Evolutionary conservation across 192 early-diverging fungal genomes (phyloP).

Genomic region (Entomortierella beljakovae): DNA sequence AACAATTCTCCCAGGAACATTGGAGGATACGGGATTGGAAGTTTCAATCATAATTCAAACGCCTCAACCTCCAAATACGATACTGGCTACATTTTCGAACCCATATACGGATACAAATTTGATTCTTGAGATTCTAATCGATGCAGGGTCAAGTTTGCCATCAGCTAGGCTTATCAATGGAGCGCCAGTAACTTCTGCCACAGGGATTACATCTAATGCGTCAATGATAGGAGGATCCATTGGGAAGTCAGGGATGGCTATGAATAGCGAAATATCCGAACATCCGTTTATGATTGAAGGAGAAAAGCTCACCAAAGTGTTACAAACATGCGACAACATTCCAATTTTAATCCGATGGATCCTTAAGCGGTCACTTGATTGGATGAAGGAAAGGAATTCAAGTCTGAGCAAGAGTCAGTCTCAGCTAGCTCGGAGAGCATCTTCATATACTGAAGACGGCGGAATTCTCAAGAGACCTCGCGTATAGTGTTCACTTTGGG

Average conservation of each 20-base stretch:
- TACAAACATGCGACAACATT: slow-evolving; percentile 42
- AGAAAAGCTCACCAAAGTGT: slow-evolving; percentile 37
- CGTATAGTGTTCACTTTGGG: background rate
- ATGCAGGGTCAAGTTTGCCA: slow-evolving; percentile 29
- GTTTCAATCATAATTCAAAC: slow-evolving; percentile 36
- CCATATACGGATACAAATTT: slow-evolving; percentile 32
- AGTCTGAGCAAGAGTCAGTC: slow-evolving; percentile 4
- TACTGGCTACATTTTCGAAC: slow-evolving; percentile 39
- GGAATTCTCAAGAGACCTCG: slow-evolving; percentile 37
- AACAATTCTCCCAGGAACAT: background rate
- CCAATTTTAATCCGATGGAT: slow-evolving; percentile 54
- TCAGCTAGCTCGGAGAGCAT: slow-evolving; percentile 19
- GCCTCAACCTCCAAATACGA: slow-evolving; percentile 32
- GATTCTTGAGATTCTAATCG: slow-evolving; percentile 42
- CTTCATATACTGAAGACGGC: slow-evolving; percentile 22
- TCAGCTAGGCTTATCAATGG: slow-evolving; percentile 7
- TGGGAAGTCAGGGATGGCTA: background rate
- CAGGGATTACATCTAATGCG: background rate
- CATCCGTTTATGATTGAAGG: slow-evolving; percentile 15
- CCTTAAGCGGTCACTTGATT: slow-evolving; percentile 29
- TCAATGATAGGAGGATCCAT: background rate
- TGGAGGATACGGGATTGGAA: background rate
- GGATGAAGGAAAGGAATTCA: slow-evolving; percentile 35
- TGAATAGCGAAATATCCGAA: too few relatives aligned
- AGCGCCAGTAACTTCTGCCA: background rate